Base-by-base conservation (phyloP, 257 asterid genomes). In the Solanum etuberosum region DNA sequence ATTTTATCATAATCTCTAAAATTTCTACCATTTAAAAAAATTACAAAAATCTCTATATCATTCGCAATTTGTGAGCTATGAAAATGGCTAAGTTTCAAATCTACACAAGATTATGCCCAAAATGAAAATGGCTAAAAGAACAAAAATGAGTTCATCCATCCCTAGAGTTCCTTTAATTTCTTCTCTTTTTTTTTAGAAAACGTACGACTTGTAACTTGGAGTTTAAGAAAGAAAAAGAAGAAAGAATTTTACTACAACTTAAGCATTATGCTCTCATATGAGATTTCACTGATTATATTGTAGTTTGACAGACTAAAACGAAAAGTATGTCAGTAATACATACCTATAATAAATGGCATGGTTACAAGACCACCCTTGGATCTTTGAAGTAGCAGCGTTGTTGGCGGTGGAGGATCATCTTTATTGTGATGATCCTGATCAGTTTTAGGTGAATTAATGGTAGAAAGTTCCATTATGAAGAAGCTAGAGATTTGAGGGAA, bases 291-390 rank as follows among this genome's bases (percentile, higher is more conserved):
- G 7, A 23, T 23, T 61, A 61, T 0, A 0, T 23, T 23, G 1
- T 23, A 23, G 2, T n/a, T 23, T 4, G 7, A 61, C 71, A 65
- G 3, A 65, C 0, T 25, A 65, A 27, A 67, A 67, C 0, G 11
- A 67, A 67, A 70, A 31, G 40, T 70, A 0, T 70, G 4, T 70
- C 0, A 1, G n/a, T n/a, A n/a, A 6, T 70, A 57, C 65, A 25
- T 57, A 93, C 96, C 96, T 92, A 94, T 91, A 83, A 94, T 93
- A 86, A 94, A 94, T 25, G 97, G 97, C 93, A 94, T 91, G 51
- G 97, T 94, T 25, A 90, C 31, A 27, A 94, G 73, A 25, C 97
- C 96, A 31, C 97, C 97, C 88, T 90, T 93, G 73, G 86, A 37
- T 87, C 61, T 37, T 27, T 61, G 70, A 34, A 85, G 18, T 12